Evolutionary conservation across 2,329 filamentous ascomycete genomes (phyloP), one percentile per base, ranked within the genome.

Genomic region (Dactylella cylindrospora): DNA sequence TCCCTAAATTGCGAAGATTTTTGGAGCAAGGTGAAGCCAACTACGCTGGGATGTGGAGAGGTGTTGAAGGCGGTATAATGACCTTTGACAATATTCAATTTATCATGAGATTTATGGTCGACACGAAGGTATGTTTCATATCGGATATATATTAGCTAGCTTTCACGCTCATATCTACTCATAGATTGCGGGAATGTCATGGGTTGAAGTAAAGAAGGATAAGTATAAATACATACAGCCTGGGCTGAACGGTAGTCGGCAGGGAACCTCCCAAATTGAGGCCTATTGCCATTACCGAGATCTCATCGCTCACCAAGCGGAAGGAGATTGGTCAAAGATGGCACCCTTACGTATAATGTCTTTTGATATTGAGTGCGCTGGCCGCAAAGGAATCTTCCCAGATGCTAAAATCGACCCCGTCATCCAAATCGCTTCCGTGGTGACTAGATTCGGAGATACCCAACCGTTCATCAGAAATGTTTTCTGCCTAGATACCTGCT

Each of bases 361-460:
- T 3, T 97, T 98, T 70, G 93, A 98, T 81, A 98, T 98, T 68
- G 93, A 98, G 74, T 98, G 93, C 73, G 93, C 93, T 68, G 93
- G 93, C 45, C 86, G 94, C 68, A 97, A 98, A 74, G 93, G 93
- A 66, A 86, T 98, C 70, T 98, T 98, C 70, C 93, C 94, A 0
- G 93, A 98, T 73, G 84, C 94, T 7, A 84, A 91, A 62, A 76
- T 88, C 15, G 93, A 98, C 69, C 90, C 91, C 0, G 90, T 98
- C 66, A 98, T 98, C 67, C 93, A 98, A 72, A 98, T 98, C 66
- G 93, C 93, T 55, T 97, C 96, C 69, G 83, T 97, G 4, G 91
- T 98, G 13, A 97, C 90, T 25, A 80, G 84, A 70, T 96, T 95
- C 66, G 93, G 93, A 78, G 93, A 98, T 68, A 85, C 86, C 66